Base-by-base conservation (phyloP, 441 rosid species). In the Populus trichocarpa region DNA sequence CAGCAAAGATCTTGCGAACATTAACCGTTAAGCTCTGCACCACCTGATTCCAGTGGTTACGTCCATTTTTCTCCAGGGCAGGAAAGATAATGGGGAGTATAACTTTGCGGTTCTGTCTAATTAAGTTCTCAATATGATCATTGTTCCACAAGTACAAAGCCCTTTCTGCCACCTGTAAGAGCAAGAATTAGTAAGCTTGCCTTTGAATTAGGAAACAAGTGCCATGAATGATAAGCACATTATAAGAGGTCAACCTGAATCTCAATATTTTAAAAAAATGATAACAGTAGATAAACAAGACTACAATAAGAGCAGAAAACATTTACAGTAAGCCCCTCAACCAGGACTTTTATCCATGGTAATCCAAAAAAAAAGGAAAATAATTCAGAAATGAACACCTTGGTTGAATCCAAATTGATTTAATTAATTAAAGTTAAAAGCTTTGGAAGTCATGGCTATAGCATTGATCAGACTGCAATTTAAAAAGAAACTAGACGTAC, bases 81-180 rank as follows among this genome's bases (percentile, higher is more conserved):
- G 90, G 89, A 57, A 90, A 89, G 80, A 92, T 87, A 7, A 90
- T 87, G 25, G 92, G 95, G 78, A 92, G 87, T 78, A 90, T 88
- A 8, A 86, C 83, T 77, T 87, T 87, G 30, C 88, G 87, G 81
- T 86, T 92, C 70, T 89, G 91, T 85, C 85, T 87, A 33, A 92
- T 89, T 79, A 92, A 79, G 80, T 84, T 89, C 84, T 88, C 95
- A 23, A 89, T 92, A 81, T 92, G 97, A 79, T 92, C 90, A 78
- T 90, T 92, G 89, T 90, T 90, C 97, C 97, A 92, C 81, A 89
- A 84, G 86, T 84, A 88, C 80, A 90, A 82, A 70, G 97, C 93
- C 75, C 95, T 81, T 81, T 92, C 97, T 14, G 97, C 95, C 73
- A 92, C 97, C 97, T 92, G 87, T 38, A 78, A 75, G 71, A 67